Base-by-base conservation (phyloP, 1,284 basidiomycete genomes). In the Fomitopsis palustris region DNA sequence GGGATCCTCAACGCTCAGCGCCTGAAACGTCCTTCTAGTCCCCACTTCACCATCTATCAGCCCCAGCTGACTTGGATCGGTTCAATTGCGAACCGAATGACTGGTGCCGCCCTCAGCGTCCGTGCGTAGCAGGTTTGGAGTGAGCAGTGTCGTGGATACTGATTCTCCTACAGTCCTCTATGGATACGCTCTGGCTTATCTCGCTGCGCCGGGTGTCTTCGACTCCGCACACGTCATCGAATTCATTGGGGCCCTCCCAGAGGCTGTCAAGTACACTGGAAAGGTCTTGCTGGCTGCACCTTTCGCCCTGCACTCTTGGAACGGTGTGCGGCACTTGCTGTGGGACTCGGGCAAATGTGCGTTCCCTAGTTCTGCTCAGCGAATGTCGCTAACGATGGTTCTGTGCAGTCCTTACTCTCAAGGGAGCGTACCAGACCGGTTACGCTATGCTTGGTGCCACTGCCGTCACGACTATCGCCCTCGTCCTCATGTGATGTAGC, bases 21-120 rank as follows among this genome's bases (percentile, higher is more conserved):
- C 64, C 77, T 91, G 54, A 78, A 81, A 54, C 89, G 96, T 31
- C 96, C 97, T 19, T 90, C 82, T 59, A 92, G 90, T 68, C 96
- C 97, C 23, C 95, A 98, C 75, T 90, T 96, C 69, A 93, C 93
- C 53, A 98, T 98, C 76, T 99, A 98, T 79, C 92, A 97, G 74
- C 95, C 94, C 21, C 96, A 98, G 74, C 75, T 95, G 51, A 98
- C 96, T 45, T 97, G 93, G 93, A 39, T 89, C 58, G 82, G 77
- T 3, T 97, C 95, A 16, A 95, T 96, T 69, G 83, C 82, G 33
- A 90, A 98, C 78, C 91, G 96, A 74, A 75, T 85, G 52, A 93
- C 95, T 6, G 96, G 97, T 61, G 82, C 77, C 23, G 92, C 81
- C 10, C 80, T 99, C 56, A 89, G 88, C 62, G 86, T 82, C 61